Evolutionary conservation across 2,329 filamentous ascomycete species (phyloP).

Genomic region (Tolypocladium inflatum): DNA sequence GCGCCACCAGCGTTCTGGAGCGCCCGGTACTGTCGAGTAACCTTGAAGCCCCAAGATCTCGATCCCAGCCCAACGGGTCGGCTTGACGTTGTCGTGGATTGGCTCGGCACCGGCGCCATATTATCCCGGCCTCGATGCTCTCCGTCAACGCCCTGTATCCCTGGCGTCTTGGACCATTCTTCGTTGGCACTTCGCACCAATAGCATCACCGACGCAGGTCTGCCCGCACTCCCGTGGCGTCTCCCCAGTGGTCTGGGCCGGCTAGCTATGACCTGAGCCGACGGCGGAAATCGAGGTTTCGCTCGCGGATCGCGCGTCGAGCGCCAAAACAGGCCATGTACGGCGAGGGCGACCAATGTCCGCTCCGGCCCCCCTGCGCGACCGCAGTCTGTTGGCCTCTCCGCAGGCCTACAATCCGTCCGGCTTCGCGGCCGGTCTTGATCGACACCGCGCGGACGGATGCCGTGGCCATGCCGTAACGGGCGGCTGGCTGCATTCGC

Average conservation of each 20-base stretch:
- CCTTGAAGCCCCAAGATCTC: constrained; percentile 1
- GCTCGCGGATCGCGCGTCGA: constrained; percentile 13
- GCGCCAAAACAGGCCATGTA: neutral
- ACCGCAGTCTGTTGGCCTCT: neutral
- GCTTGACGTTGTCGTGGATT: neutral
- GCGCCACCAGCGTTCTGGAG: neutral
- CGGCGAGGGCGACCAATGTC: neutral
- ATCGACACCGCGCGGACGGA: neutral
- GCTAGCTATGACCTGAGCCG: constrained; percentile 4
- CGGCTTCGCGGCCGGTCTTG: neutral
- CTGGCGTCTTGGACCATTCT: neutral
- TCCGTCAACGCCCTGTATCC: neutral
- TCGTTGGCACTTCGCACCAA: neutral
- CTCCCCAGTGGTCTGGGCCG: constrained; percentile 10
- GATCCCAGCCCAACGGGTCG: constrained; percentile 2
- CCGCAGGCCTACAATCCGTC: neutral
- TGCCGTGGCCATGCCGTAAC: neutral
- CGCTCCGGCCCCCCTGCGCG: neutral
- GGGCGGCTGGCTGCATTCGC: neutral
- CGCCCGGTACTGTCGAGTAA: neutral
- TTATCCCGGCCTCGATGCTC: neutral
- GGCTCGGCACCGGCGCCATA: constrained; percentile 1
- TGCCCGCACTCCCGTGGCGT: neutral
- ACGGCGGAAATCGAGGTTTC: constrained; percentile 19
- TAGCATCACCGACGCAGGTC: constrained; percentile 6